These are phyloP conservation scores for Furcasterigmium sp. DNA, from an alignment of 2,329 filamentous ascomycete genomes.

Conservation along the genomic window DNA sequence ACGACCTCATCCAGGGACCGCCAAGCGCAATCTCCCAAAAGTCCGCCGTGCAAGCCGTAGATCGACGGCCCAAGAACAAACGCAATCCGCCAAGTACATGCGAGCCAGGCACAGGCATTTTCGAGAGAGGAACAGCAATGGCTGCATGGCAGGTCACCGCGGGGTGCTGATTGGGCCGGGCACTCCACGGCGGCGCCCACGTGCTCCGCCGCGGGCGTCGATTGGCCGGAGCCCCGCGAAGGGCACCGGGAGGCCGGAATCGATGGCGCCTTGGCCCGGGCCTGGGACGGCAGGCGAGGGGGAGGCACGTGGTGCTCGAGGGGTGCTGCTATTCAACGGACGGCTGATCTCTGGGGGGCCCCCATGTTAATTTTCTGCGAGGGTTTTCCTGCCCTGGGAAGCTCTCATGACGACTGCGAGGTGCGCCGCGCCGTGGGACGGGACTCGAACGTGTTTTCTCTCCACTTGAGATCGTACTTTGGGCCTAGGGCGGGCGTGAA, in stretches of 20 bases:
- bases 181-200: neutral
- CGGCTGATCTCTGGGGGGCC: neutral
- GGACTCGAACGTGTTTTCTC: neutral
- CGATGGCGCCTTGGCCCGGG: slow-evolving; percentile 1
- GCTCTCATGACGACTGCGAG: no score
- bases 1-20: neutral
- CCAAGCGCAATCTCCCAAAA: no score
- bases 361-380: no score
- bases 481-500: neutral
- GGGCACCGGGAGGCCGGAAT: neutral
- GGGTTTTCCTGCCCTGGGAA: no score
- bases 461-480: neutral
- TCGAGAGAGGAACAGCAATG: neutral
- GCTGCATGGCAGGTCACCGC: neutral
- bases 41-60: no score
- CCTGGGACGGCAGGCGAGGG: no score
- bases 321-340: neutral
- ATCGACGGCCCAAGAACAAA: neutral
- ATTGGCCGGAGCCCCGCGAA: neutral
- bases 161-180: neutral
- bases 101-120: neutral
- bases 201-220: neutral
- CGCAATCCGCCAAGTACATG: neutral
- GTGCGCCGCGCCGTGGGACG: no score
- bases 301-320: neutral